Percentiles rank a stretch among this genome's conserved stretches.
Conservation (phyloP, 345 rosid genomes). For the Linum usitatissimum region DNA sequence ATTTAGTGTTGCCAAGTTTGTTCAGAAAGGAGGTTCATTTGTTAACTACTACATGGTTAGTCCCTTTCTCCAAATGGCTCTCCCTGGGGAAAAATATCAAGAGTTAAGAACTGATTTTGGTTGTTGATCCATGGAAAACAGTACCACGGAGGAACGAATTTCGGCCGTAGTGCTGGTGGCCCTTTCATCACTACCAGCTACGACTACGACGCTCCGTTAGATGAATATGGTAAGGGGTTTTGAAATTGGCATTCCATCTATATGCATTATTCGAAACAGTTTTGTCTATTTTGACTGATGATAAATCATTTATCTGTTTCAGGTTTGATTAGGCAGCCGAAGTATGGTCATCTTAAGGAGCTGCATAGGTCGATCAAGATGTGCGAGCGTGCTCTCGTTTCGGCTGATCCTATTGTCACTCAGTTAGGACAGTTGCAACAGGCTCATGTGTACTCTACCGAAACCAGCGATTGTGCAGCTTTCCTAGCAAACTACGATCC, state of each 20-base stretch:
- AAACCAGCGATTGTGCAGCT: constrained; percentile 86
- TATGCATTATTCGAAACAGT: not conserved
- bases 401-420: constrained; percentile 71
- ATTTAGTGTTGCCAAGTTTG: constrained; percentile 84
- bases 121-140: constrained; percentile 27
- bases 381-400: constrained; percentile 78
- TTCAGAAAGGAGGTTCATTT: constrained; percentile 96
- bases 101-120: constrained; percentile 4
- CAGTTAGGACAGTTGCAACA: constrained; percentile 82
- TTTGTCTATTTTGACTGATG: not conserved
- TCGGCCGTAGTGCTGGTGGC: constrained; percentile 97
- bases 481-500: constrained; percentile 91
- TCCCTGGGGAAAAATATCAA: not conserved
- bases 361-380: constrained; percentile 89
- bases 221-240: constrained; percentile 75
- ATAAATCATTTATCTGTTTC: constrained; percentile 5
- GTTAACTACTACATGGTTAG: constrained; percentile 92
- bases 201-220: constrained; percentile 93
- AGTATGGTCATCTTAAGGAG: constrained; percentile 94
- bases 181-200: constrained; percentile 96
- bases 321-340: constrained; percentile 95
- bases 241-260: not conserved
- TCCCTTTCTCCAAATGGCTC: not conserved
- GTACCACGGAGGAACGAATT: constrained; percentile 99
- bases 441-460: constrained; percentile 76